Base-by-base conservation (phyloP, 306 rosid species). In the Boehmeria nivea region DNA sequence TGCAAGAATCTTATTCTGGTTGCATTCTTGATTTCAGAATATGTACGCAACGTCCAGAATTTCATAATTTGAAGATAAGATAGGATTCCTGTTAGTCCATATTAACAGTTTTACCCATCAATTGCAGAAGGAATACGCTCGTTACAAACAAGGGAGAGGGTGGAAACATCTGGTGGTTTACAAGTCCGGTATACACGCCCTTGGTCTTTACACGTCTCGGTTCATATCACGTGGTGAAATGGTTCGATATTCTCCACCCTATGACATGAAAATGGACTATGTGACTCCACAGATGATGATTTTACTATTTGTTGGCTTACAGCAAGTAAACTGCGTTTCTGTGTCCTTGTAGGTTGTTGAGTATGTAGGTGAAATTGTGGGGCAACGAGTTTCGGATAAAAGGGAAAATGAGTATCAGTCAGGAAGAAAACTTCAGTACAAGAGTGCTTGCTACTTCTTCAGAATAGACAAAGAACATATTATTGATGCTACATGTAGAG, bases 391-490 rank as follows among this genome's bases (percentile, higher is more conserved):
- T 42, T 63, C 93, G 36, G 85, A 84, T 66, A 81, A 76, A 63
- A 81, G 93, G 55, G 93, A 84, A 57, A 75, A 33, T 49, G 87
- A 80, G 59, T 84, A 84, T 69, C 83, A 78, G 18, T 81, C 79
- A 14, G 87, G 81, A 22, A 78, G 74, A 66, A 84, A 78, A 53
- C 77, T 81, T 62, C 93, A 70, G 71, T 81, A 84, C 75, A 84
- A 81, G 69, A 81, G 85, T 48, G 93, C 83, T 9, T 84, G 93
- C 81, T 84, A 84, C 73, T 84, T 84, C 67, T 84, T 84, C 78
- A 73, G 73, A 71, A 81, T 84, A 58, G 85, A 84, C 70, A 76
- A 68, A 65, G 93, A 81, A 46, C 79, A 84, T 60, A 76, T 84
- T 54, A 78, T 84, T 62, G 93, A 84, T 70, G 93, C 93, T 55